Conservation (phyloP, 352 stramenopile species). For the Phytophthora syringae region DNA sequence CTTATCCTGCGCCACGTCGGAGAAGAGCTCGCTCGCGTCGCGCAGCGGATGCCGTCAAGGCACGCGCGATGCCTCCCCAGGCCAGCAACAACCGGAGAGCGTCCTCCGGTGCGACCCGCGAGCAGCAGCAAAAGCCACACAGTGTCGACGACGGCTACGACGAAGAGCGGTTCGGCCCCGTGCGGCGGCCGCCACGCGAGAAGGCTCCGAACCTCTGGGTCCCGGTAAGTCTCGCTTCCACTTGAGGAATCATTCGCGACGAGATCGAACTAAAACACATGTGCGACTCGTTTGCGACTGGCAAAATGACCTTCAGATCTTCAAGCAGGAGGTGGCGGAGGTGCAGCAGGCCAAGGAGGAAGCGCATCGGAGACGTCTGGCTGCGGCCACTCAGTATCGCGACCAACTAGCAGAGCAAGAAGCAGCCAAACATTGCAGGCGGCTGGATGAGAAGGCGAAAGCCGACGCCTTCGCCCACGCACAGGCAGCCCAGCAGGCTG, state of each 20-base stretch:
- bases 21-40: slow-evolving; percentile 61
- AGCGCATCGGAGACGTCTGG: slow-evolving; percentile 45
- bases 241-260: neutral
- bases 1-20: slow-evolving; percentile 73
- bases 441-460: slow-evolving; percentile 33
- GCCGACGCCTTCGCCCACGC: slow-evolving; percentile 45
- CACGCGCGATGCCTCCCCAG: neutral
- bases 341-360: slow-evolving; percentile 62
- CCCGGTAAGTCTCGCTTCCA: slow-evolving; percentile 31
- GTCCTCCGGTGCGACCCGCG: neutral
- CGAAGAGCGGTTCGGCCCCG: slow-evolving; percentile 59
- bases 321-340: slow-evolving; percentile 62
- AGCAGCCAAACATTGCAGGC: slow-evolving; percentile 37
- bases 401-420: slow-evolving; percentile 54
- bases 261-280: neutral
- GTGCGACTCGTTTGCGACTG: slow-evolving; percentile 1
- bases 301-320: slow-evolving; percentile 45
- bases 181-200: slow-evolving; percentile 53
- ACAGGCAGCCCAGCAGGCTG: slow-evolving; percentile 46
- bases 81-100: slow-evolving; percentile 12
- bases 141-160: slow-evolving; percentile 55
- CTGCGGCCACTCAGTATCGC: slow-evolving; percentile 47
- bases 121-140: neutral
- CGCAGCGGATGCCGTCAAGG: slow-evolving; percentile 31
- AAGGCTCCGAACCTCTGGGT: slow-evolving; percentile 65